phyloP scores from a whole-genome alignment of 2,329 filamentous ascomycete genomes.

The Cryphonectria nitschkei region DNA sequence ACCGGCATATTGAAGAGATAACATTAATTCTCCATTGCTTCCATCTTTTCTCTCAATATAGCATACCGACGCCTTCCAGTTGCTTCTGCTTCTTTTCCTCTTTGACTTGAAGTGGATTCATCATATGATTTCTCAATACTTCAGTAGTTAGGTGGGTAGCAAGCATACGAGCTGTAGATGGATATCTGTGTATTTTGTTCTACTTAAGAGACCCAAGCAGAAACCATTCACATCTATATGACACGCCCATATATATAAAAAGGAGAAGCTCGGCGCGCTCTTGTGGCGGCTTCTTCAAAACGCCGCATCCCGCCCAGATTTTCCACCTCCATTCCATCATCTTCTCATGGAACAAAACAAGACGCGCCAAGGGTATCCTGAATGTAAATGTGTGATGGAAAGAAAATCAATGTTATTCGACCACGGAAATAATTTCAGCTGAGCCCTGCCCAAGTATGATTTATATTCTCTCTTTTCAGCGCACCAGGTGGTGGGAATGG shows the following conservation, averaged over 20 bases:
- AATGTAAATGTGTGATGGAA: constrained; percentile 19
- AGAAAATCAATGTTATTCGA: constrained; percentile 11
- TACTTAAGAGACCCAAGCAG: neutral
- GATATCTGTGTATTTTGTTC: neutral
- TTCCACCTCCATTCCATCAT: neutral
- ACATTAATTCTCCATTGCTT: neutral
- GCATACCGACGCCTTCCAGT: neutral
- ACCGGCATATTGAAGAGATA: neutral
- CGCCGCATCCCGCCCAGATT: constrained; percentile 2
- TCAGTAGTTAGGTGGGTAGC: neutral
- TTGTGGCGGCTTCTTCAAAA: constrained; percentile 10
- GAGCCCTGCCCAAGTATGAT: neutral
- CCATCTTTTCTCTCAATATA: neutral
- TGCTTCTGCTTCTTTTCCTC: neutral
- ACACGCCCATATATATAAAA: neutral
- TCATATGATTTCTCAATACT: neutral
- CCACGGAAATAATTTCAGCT: constrained; percentile 4
- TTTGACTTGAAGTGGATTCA: neutral
- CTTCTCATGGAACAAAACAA: constrained; percentile 23
- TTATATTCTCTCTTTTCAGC: neutral
- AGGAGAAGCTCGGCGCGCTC: neutral
- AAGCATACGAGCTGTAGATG: neutral
- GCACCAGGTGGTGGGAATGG: neutral
- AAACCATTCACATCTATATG: neutral
- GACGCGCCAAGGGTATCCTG: constrained; percentile 31